Base-by-base conservation (phyloP, 2,329 filamentous ascomycete genomes). In the Colletotrichum sublineola region DNA sequence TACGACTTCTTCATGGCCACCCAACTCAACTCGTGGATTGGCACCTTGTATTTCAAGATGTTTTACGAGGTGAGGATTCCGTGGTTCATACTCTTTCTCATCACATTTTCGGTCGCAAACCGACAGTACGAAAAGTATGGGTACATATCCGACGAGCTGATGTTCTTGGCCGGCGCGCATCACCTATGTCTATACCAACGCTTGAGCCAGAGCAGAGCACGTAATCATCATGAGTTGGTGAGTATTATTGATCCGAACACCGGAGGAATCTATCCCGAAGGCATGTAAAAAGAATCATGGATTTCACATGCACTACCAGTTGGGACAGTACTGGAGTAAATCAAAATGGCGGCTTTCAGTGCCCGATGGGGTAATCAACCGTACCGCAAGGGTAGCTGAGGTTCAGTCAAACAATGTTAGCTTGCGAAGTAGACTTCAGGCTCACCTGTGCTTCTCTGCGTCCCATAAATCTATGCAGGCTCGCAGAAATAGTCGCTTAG, bases 1-100 rank as follows among this genome's bases (percentile, higher is more conserved):
- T 96, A 96, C 81, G 94, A 97, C 84, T 96, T 96, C 83, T 97
- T 96, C 86, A 95, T 96, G 90, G 94, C 94, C 66, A 92, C 93
- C 15, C 94, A 97, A 84, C 86, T 97, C 67, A 96, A 97, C 84
- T 94, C 94, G 5, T 89, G 94, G 76, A 89, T 96, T 80, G 92
- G 91, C 68, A 91, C 94, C 76, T 84, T 97, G 63, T 94, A 97
- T 82, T 94, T 96, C 85, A 97, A 97, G 85, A 96, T 97, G 94
- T 96, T 96, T 84, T 94, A 94, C 78, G 93, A 96, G 81, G 93
- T 96, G 74, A 91, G 93, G 74, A 86, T 96, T 66, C 93, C 93
- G n/a, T 96, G 93, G 93, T 96, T 90, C 83, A 95, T 95, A 73
- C 86, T 96, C 60, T 90, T 95, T 78, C 86, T 94, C 74, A 85